Conservation (phyloP, 495 filamentous ascomycete genomes). For the Tetracladium setigerum region DNA sequence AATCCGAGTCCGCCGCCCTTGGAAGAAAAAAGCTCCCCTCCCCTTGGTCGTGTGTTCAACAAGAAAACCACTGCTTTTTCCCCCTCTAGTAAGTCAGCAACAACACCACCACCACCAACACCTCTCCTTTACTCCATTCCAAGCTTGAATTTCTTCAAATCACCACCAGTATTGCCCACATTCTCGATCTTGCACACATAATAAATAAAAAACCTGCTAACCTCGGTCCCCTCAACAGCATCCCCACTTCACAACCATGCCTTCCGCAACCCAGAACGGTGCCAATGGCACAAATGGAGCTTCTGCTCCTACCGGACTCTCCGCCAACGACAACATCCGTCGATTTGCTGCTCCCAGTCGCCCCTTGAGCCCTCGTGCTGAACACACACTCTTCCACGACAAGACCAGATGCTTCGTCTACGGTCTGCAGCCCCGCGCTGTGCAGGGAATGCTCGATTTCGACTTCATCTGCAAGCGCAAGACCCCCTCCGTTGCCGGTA, state of each 20-base stretch:
- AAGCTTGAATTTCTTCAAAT: too few species aligned
- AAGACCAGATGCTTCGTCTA: slow-evolving; percentile 99
- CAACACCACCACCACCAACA: too few species aligned
- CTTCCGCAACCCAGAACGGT: slow-evolving; percentile 30
- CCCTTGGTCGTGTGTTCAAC: too few species aligned
- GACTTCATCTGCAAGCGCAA: slow-evolving; percentile 99
- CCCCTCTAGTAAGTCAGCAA: too few species aligned
- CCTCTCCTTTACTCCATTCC: too few species aligned
- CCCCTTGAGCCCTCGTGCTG: slow-evolving; percentile 74
- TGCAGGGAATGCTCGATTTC: slow-evolving; percentile 99
- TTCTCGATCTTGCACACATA: too few species aligned
- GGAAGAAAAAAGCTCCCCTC: too few species aligned
- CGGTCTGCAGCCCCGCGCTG: slow-evolving; percentile 93
- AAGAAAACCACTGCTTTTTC: too few species aligned
- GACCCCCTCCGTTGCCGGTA: slow-evolving; percentile 94
- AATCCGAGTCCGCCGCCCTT: too few species aligned
- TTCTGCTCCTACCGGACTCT: slow-evolving; percentile 32
- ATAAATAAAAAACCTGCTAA: too few species aligned
- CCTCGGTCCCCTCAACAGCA: slow-evolving; percentile 10
- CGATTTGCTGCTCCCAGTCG: slow-evolving; percentile 92
- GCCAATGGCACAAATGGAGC: slow-evolving; percentile 30
- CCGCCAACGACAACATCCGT: slow-evolving; percentile 96
- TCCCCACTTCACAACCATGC: slow-evolving; percentile 30
- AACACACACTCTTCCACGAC: slow-evolving; percentile 89
- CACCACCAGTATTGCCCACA: too few species aligned